phyloP scores from a whole-genome alignment of 371 early-diverging fungal genomes.

The Mortierella sp. region DNA sequence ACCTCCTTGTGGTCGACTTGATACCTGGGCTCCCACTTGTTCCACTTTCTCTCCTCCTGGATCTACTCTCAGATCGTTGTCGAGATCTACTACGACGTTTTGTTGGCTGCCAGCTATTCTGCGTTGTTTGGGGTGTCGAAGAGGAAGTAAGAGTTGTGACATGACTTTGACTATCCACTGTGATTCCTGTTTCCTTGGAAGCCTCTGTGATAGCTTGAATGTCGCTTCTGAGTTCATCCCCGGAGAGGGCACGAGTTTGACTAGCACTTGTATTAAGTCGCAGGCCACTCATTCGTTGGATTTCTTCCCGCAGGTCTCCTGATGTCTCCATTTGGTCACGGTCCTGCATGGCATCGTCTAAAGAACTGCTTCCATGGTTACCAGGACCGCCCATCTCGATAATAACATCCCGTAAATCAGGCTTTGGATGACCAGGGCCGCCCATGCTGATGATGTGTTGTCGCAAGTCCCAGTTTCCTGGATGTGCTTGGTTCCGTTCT shows the following conservation, averaged over 20 bases:
- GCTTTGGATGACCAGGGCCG: neutral
- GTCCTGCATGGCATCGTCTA: neutral
- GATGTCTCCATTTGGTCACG: neutral
- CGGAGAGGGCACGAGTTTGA: too few species aligned
- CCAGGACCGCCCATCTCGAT: neutral
- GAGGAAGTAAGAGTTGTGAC: neutral
- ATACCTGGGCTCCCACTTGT: too few species aligned
- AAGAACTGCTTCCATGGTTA: too few species aligned
- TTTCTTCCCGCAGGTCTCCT: neutral
- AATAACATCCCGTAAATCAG: conserved; percentile 1
- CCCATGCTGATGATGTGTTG: conserved; percentile 3
- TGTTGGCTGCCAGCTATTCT: conserved; percentile 10
- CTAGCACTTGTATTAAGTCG: neutral
- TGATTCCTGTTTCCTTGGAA: neutral
- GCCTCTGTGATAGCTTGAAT: conserved; percentile 1
- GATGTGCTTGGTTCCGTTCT: neutral
- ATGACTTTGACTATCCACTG: too few species aligned
- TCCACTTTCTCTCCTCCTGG: too few species aligned
- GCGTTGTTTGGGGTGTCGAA: neutral
- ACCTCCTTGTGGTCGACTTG: too few species aligned
- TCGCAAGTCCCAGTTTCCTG: neutral
- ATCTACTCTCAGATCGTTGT: neutral
- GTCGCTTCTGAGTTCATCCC: conserved; percentile 6
- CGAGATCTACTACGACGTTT: neutral
- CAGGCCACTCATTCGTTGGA: neutral